Percentiles rank a stretch among this genome's conserved stretches.
Conservation (phyloP, 164 flowering plant species). For the Aristolochia contorta region DNA sequence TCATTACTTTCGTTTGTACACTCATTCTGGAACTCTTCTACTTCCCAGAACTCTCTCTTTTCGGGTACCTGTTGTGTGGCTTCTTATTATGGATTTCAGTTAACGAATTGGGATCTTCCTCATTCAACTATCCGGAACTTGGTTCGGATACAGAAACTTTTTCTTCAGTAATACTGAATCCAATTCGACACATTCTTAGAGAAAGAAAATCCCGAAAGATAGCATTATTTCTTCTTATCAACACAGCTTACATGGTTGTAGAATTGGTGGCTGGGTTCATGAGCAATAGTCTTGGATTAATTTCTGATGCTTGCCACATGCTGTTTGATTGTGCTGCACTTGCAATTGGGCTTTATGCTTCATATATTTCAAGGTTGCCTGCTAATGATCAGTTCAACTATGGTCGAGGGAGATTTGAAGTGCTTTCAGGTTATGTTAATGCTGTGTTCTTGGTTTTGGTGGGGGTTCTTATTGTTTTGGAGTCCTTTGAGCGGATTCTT, state of each 20-base stretch:
- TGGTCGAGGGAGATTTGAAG: constrained; percentile 98
- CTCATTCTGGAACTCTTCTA: constrained; percentile 76
- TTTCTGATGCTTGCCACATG: constrained; percentile 99
- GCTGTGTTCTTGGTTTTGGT: constrained; percentile 90
- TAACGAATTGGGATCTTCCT: constrained; percentile 42
- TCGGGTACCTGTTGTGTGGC: constrained; percentile 68
- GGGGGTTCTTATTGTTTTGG: constrained; percentile 80
- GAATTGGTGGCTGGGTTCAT: constrained; percentile 93
- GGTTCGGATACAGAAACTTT: constrained; percentile 50
- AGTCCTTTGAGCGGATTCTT: constrained; percentile 91
- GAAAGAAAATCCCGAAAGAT: constrained; percentile 91
- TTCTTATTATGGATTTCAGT: constrained; percentile 62
- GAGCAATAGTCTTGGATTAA: constrained; percentile 97
- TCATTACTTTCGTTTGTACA: constrained; percentile 62
- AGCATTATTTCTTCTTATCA: constrained; percentile 85
- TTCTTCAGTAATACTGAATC: constrained; percentile 36
- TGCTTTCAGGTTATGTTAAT: constrained; percentile 94
- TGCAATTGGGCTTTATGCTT: constrained; percentile 92
- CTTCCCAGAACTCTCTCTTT: constrained; percentile 72
- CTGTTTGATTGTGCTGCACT: constrained; percentile 98
- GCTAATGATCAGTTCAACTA: constrained; percentile 74
- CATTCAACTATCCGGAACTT: constrained; percentile 34
- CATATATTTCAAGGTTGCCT: constrained; percentile 86
- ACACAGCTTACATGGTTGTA: constrained; percentile 86
- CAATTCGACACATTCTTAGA: constrained; percentile 69